Evolutionary conservation across 805 yeast species (phyloP), one percentile per base, ranked within the genome.

Genomic region (Metschnikowia bowlesiae): DNA sequence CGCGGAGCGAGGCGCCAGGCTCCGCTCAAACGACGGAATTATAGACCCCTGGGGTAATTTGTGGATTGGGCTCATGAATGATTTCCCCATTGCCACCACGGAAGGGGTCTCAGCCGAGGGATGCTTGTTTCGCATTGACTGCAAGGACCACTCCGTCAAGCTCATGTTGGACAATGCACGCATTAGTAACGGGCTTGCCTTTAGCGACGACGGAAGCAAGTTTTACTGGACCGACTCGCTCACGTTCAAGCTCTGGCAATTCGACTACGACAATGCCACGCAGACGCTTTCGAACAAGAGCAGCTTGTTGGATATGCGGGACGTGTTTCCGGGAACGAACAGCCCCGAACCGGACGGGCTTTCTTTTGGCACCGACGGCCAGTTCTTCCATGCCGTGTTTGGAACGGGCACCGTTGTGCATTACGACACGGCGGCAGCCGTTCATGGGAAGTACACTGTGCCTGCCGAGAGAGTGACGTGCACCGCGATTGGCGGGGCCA

Each of bases 61-160:
- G 46, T 85, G 87, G 79, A 81, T 87, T 45, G 96, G 97, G 1
- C 74, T 91, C 18, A 90, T 90, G 96, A 74, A 75, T 22, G 82
- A 81, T 51, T 81, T 80, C 56, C 68, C 65, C 6, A 42, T 57
- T 18, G 48, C 63, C 8, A 44, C 45, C 13, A 51, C 52, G 13
- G 74, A 70, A 13, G 61, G 66, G 28, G 61, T 64, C 13, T 48
- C 63, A n/a, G 68, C 71, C 1, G 79, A 79, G 48, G 97, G 96
- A 1, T 73, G 52, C 29, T 58, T 73, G 42, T 72, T 65, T 58
- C 58, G 74, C 13, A 60, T 73, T 34, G 59, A 68, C 44, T 60
- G 66, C 41, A 57, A 65, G 31, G 69, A 66, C 46, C 61, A 72
- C 38, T 52, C 66, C 29, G 53, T 70, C 14, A 64, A 65, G 34